Conservation (phyloP, 306 rosid genomes). For the Cicer yamashitae region DNA sequence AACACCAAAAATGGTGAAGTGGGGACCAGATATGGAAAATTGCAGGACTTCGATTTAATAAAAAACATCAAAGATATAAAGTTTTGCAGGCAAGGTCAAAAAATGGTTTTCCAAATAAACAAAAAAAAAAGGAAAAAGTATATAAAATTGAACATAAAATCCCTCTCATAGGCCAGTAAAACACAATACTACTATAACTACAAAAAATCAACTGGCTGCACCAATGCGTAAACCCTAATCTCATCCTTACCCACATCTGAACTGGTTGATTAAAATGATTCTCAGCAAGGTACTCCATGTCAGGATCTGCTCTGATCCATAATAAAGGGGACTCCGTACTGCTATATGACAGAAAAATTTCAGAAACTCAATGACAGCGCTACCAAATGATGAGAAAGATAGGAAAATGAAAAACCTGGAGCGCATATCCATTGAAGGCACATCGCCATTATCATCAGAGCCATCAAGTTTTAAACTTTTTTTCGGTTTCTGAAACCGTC, state of each 20-base stretch:
- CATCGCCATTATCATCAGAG: conserved; percentile 91
- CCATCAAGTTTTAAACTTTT: conserved; percentile 86
- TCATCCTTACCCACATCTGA: conserved; percentile 99
- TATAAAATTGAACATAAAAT: neutral
- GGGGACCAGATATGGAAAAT: neutral
- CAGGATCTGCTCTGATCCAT: conserved; percentile 99
- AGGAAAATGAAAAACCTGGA: conserved; percentile 60
- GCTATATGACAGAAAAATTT: conserved; percentile 43
- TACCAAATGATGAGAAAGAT: conserved; percentile 4
- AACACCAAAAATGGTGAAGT: neutral
- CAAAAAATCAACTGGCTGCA: conserved; percentile 30
- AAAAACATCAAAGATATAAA: conserved; percentile 24
- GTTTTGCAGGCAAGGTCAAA: neutral
- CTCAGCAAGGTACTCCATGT: conserved; percentile 97
- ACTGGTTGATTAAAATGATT: conserved; percentile 89
- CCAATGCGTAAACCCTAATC: conserved; percentile 15
- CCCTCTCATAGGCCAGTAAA: conserved; percentile 22
- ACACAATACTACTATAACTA: neutral
- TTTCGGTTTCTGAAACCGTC: conserved; percentile 89
- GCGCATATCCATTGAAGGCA: conserved; percentile 77
- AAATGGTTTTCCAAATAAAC: conserved; percentile 1
- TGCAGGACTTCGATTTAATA: neutral
- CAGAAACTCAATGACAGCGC: conserved; percentile 33
- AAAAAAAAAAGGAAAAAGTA: neutral
- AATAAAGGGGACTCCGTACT: conserved; percentile 88